phyloP scores from a whole-genome alignment of 2,329 filamentous ascomycete species.

The Aureobasidium sp. region DNA sequence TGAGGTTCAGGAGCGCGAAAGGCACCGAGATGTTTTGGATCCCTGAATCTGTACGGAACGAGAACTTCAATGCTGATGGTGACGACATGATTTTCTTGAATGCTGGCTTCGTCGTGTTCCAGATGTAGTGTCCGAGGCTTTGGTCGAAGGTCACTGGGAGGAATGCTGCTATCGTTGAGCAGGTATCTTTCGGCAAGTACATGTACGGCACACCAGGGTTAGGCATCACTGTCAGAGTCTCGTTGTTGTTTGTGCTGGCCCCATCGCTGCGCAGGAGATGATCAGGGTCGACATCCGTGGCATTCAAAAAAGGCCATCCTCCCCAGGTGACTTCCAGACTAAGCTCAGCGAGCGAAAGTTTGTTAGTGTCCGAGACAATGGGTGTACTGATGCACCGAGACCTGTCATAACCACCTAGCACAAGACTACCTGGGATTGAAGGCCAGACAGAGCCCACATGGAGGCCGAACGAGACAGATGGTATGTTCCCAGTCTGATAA shows the following conservation, averaged over 20 bases:
- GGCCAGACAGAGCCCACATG: background rate
- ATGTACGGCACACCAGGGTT: constrained; percentile 10
- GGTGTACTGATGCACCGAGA: background rate
- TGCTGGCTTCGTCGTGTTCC: background rate
- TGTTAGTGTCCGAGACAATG: background rate
- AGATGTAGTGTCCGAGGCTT: background rate
- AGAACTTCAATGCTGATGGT: background rate
- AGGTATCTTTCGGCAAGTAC: background rate
- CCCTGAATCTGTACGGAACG: background rate
- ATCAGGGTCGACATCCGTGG: background rate
- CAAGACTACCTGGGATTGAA: background rate
- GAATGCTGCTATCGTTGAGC: background rate
- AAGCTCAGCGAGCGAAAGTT: background rate
- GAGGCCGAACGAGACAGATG: constrained; percentile 4
- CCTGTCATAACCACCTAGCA: constrained; percentile 1
- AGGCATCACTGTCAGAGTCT: background rate
- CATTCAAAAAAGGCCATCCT: background rate
- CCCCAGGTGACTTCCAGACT: background rate
- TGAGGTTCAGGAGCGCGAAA: constrained; percentile 9
- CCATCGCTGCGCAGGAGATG: background rate
- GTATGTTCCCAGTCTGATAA: background rate
- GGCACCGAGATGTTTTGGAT: background rate
- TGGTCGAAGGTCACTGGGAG: background rate
- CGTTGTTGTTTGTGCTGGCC: background rate
- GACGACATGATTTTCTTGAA: background rate